Conservation (phyloP, 75 land plant species). For the Picea sitchensis region DNA sequence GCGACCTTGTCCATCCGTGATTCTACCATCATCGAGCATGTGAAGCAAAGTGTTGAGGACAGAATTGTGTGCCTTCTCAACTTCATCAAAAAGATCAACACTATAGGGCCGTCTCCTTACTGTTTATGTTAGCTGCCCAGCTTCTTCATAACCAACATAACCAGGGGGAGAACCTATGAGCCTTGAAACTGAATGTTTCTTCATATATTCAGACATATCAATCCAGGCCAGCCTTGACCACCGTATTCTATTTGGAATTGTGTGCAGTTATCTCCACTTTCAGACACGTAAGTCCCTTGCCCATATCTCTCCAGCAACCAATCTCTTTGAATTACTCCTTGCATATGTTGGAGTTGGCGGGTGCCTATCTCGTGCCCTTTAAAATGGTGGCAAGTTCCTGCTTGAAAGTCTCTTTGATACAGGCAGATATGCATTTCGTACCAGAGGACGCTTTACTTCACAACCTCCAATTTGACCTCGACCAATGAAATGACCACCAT, state of each 20-base stretch:
- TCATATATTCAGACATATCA: constrained; percentile 96
- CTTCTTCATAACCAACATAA: constrained; percentile 41
- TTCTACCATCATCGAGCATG: constrained; percentile 32
- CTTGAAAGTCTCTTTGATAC: too few species aligned
- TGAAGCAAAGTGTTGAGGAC: constrained; percentile 35
- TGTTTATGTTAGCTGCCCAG: constrained; percentile 30
- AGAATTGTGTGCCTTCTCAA: constrained; percentile 30
- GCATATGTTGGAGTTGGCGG: too few species aligned
- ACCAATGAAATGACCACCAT: too few species aligned
- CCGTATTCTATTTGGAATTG: constrained; percentile 47
- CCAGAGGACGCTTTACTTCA: too few species aligned
- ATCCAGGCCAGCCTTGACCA: constrained; percentile 83
- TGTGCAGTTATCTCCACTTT: constrained; percentile 4
- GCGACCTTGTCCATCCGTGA: constrained; percentile 32
- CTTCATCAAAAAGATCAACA: constrained; percentile 31
- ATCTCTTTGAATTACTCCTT: constrained; percentile 14
- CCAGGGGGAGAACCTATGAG: constrained; percentile 70
- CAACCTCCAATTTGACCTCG: too few species aligned
- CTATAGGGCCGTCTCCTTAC: constrained; percentile 28
- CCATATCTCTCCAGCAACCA: too few species aligned
- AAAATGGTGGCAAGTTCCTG: too few species aligned
- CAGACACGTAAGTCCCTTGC: too few species aligned
- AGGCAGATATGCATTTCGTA: too few species aligned
- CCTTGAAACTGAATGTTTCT: constrained; percentile 85
- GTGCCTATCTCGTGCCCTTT: too few species aligned